Conservation (phyloP, 2,329 filamentous ascomycete genomes). For the Epichloe coenophiala region DNA sequence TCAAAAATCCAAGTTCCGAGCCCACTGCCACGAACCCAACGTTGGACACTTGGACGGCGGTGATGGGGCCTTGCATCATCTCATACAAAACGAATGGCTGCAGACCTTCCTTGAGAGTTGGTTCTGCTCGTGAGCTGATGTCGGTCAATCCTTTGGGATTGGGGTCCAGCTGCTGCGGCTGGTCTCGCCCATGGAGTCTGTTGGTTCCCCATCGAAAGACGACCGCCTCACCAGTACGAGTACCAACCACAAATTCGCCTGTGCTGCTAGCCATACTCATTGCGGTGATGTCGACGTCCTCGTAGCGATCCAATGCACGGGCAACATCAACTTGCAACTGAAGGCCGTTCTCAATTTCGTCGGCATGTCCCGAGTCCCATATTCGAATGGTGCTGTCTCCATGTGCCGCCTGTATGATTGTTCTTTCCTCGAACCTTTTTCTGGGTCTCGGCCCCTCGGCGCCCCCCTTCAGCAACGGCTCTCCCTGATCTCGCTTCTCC, state of each 20-base stretch:
- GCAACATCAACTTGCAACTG: constrained; percentile 79
- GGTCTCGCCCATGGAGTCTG: constrained; percentile 52
- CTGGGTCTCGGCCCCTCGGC: constrained; percentile 55
- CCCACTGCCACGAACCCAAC: constrained; percentile 84
- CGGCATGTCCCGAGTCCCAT: constrained; percentile 84
- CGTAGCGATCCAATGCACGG: constrained; percentile 64
- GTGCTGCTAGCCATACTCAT: constrained; percentile 70
- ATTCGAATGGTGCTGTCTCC: constrained; percentile 83
- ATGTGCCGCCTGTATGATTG: constrained; percentile 75
- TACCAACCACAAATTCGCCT: constrained; percentile 74
- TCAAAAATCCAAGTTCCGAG: constrained; percentile 69
- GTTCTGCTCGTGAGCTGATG: constrained; percentile 60
- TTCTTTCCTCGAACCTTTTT: constrained; percentile 69
- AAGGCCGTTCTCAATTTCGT: constrained; percentile 79
- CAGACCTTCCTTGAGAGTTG: constrained; percentile 61
- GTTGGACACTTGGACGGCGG: constrained; percentile 71
- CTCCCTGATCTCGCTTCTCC: constrained; percentile 71
- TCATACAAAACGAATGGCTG: constrained; percentile 71
- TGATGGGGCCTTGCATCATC: constrained; percentile 71
- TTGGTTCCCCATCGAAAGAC: constrained; percentile 86
- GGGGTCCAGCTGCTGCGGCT: constrained; percentile 33
- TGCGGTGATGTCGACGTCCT: constrained; percentile 62
- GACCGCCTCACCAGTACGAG: constrained; percentile 69
- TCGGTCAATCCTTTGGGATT: constrained; percentile 60
- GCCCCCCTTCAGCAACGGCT: constrained; percentile 71